A percentile compares a stretch with the other conserved stretches of the same genome.
phyloP scores from a whole-genome alignment of 805 yeast species.

The Zygoascus flipseniorum region DNA sequence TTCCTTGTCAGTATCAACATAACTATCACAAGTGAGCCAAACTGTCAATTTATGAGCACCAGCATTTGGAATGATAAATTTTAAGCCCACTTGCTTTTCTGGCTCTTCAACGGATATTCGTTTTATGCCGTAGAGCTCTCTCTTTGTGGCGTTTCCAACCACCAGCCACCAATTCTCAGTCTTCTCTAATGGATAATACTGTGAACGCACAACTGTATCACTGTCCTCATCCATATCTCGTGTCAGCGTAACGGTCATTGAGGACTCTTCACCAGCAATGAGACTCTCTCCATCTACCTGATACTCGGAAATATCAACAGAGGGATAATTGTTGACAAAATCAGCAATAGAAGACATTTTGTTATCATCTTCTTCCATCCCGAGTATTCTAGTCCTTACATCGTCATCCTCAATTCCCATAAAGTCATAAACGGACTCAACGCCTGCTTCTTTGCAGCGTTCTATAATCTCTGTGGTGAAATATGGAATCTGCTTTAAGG shows the following conservation, averaged over 20 bases:
- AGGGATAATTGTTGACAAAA: conserved; percentile 86
- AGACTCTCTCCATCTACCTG: conserved; percentile 35
- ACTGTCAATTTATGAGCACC: conserved; percentile 58
- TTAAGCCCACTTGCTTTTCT: conserved; percentile 43
- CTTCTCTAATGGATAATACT: conserved; percentile 52
- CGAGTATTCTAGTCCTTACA: conserved; percentile 50
- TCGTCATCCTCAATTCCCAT: conserved; percentile 64
- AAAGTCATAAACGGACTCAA: conserved; percentile 72
- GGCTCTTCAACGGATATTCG: conserved; percentile 49
- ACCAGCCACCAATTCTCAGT: conserved; percentile 83
- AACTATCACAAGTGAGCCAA: conserved; percentile 89
- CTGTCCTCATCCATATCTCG: conserved; percentile 59
- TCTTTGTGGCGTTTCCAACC: conserved; percentile 55
- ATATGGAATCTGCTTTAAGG: conserved; percentile 75
- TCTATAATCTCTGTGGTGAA: conserved; percentile 42
- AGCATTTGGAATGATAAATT: conserved; percentile 46
- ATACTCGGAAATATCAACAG: conserved; percentile 56
- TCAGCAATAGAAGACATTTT: conserved; percentile 60
- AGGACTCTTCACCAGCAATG: conserved; percentile 41
- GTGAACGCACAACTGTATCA: conserved; percentile 50
- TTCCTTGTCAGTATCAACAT: conserved; percentile 89
- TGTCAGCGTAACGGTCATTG: conserved; percentile 31
- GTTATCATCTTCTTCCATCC: conserved; percentile 36
- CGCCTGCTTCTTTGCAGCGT: conserved; percentile 44
- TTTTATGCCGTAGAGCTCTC: conserved; percentile 64